Evolutionary conservation across 192 early-diverging fungal genomes (phyloP), one percentile per base, ranked within the genome.

Genomic region (Coemansia sp.): DNA sequence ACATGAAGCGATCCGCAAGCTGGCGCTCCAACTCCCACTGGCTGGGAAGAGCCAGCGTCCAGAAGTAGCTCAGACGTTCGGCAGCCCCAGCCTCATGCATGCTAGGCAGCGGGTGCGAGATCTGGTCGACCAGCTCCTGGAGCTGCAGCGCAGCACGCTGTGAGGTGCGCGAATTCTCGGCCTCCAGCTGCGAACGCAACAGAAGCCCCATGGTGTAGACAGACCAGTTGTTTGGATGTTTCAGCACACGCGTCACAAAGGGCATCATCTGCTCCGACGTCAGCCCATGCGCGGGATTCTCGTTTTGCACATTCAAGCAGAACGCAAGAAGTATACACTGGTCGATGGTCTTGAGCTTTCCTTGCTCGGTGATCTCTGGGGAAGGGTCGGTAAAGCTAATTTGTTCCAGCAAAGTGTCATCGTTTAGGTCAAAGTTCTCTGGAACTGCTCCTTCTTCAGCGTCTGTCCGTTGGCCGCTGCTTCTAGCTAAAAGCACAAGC

Each of bases 11-110:
- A 10, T 89, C 81, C 13, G 90, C 98, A 42, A 99, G 84, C 70
- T 99, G 96, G 64, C 87, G 84, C 87, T 99, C 98, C 69, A 99
- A 81, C 60, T 94, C 93, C 98, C 98, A 99, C 65, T 95, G 95
- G 63, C 92, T 88, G 15, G 98, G 98, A 19, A 98, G 63, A 48
- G 86, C 55, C 26, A 98, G 76, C 2, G 89, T 87, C 56, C 88
- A 94, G 71, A 98, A 87, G 63, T 93, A 90, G 16, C 78, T 83
- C 80, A 97, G 79, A 11, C 98, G 87, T 70, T 97, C 95, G n/a
- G 63, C 67, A 9, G 69, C 63, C 4, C 74, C 72, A 15, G 81
- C 81, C 65, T 83, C 81, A 6, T 71, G 40, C 3, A 36, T 43
- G 6, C 57, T 55, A 0, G 83, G 83, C 43, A 71, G 67, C 61